Evolutionary conservation across 345 rosid species (phyloP), one percentile per base, ranked within the genome.

Genomic region (Streptanthus diversifolius): DNA sequence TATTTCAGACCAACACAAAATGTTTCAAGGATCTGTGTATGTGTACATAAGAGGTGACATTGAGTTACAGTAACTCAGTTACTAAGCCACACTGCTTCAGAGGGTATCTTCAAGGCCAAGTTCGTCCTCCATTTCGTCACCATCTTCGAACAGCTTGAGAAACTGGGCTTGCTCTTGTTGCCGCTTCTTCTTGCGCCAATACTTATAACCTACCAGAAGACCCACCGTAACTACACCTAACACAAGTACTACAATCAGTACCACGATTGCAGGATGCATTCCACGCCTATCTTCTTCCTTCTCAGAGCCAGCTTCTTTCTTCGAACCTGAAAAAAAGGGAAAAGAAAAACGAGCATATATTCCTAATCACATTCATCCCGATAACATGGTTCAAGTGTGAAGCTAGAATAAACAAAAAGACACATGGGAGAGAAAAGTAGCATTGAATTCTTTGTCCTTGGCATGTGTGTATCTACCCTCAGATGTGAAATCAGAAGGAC

Each of bases 111-210:
- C 87, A 36, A 88, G 85, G 17, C 84, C 96, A 51, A 91, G 78
- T 77, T 95, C 98, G 52, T 91, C 98, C 70, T 95, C 96, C 30
- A 80, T 78, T 8, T 90, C 92, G 60, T 95, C 98, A 22, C 90
- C 93, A 15, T 93, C 96, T 85, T 93, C 98, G 39, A 93, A 93
- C 30, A 93, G 84, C 68, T 87, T 89, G 25, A 91, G 72, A 75
- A 93, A 93, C 70, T 90, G 84, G 70, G 98, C 95, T 77, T 90
- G 98, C 63, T 87, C 97, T 74, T 90, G 93, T 72, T 85, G 83
- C 79, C 90, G 82, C 83, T 77, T 90, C 88, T 75, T 91, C 86
- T 80, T 88, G 65, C 80, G 82, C 93, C 89, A 90, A 75, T 80
- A 80, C 77, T 80, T 87, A 70, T 78, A 81, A 14, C 80, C 87